phyloP scores from a whole-genome alignment of 2,329 filamentous ascomycete genomes.

The Aplosporella prunicola region DNA sequence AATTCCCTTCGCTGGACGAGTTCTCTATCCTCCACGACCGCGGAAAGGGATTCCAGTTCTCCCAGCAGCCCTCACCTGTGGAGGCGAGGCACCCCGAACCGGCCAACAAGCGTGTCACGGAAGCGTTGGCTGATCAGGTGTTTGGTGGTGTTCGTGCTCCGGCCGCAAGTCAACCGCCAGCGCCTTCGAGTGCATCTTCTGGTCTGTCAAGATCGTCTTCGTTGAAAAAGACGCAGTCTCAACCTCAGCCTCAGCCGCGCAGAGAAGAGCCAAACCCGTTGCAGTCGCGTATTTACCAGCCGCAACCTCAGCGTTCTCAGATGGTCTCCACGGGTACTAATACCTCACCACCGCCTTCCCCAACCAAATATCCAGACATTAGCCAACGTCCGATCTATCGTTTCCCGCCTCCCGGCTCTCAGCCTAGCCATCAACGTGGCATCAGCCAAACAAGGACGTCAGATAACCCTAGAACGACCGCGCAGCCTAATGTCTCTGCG shows the following conservation, averaged over 20 bases:
- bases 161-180: no score
- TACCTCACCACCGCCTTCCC: constrained; percentile 51
- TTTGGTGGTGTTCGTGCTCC: no score
- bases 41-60: constrained; percentile 76
- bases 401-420: constrained; percentile 36
- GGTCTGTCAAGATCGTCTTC: no score
- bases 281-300: constrained; percentile 28
- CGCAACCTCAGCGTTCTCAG: constrained; percentile 38
- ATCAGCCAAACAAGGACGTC: constrained; percentile 41
- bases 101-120: constrained; percentile 55
- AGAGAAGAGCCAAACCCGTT: constrained; percentile 20
- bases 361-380: constrained; percentile 29
- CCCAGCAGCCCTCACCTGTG: constrained; percentile 38
- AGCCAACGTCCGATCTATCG: constrained; percentile 43
- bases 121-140: constrained; percentile 74
- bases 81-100: constrained; percentile 24
- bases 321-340: constrained; percentile 72
- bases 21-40: constrained; percentile 84
- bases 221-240: no score
- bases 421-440: constrained; percentile 35
- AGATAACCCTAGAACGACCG: constrained; percentile 25
- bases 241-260: constrained; percentile 18
- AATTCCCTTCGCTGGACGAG: constrained; percentile 86
- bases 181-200: no score
- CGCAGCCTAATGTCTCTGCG: constrained; percentile 30